phyloP scores from a whole-genome alignment of 129 eudicot species.

The Smallanthus sonchifolius region DNA sequence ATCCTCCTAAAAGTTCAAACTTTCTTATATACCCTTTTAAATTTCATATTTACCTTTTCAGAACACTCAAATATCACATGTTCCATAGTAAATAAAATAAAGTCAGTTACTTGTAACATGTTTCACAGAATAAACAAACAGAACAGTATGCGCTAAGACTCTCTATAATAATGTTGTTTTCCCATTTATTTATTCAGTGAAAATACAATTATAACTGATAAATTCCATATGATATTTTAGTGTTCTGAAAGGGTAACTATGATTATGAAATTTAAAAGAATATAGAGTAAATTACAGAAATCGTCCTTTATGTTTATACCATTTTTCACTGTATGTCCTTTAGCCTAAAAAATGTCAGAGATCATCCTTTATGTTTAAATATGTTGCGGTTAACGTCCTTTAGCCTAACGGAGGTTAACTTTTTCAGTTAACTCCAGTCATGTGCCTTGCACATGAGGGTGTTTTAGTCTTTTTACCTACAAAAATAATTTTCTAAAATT shows the following conservation, averaged over 20 bases:
- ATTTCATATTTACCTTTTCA: background rate
- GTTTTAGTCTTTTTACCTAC: no score
- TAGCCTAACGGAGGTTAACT: no score
- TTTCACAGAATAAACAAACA: background rate
- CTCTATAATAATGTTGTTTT: background rate
- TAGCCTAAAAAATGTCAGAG: no score
- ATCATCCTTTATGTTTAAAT: no score
- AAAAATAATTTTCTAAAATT: no score
- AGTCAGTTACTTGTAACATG: background rate
- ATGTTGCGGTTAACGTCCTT: no score
- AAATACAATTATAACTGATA: background rate
- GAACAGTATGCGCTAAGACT: background rate
- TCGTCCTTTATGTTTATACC: no score
- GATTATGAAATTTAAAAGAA: background rate
- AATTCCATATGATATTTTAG: background rate
- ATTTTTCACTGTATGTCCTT: no score
- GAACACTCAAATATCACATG: background rate
- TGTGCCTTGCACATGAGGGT: no score
- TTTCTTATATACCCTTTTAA: background rate
- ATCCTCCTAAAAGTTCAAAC: background rate
- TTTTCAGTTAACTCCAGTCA: no score
- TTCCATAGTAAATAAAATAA: background rate
- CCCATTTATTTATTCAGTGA: background rate
- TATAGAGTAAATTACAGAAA: no score
- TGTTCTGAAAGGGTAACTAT: background rate